phyloP scores from a whole-genome alignment of 176 grass and related monocot species.

The Musa beccarii region DNA sequence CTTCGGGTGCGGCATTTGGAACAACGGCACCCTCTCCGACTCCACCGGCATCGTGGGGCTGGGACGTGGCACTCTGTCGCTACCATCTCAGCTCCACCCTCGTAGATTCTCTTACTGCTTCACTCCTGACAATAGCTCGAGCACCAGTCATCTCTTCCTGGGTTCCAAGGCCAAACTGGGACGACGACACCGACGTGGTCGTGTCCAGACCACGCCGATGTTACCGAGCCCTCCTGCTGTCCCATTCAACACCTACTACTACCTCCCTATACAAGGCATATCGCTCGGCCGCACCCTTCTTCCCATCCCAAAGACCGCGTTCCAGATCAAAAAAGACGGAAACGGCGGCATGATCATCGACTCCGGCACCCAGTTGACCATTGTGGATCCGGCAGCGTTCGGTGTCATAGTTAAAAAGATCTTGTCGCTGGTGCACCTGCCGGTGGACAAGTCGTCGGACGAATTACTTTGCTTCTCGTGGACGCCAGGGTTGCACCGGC shows the following conservation, averaged over 20 bases:
- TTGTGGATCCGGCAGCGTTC: slow-evolving; percentile 15
- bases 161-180: background rate
- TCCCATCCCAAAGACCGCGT: background rate
- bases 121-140: background rate
- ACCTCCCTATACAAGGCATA: background rate
- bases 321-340: slow-evolving; percentile 1
- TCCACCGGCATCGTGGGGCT: slow-evolving; percentile 2
- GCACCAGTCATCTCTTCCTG: background rate
- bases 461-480: slow-evolving; percentile 4
- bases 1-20: background rate
- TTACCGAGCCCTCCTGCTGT: background rate
- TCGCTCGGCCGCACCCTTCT: background rate
- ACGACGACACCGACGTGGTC: too few relatives aligned
- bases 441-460: background rate
- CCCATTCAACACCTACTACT: background rate
- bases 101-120: slow-evolving; percentile 5
- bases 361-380: slow-evolving; percentile 52
- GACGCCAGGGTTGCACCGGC: background rate
- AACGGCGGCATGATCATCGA: slow-evolving; percentile 38
- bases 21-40: background rate
- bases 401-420: slow-evolving; percentile 24
- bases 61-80: background rate
- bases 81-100: background rate
- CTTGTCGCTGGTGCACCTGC: slow-evolving; percentile 21
- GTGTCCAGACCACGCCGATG: background rate